phyloP scores from a whole-genome alignment of 371 early-diverging fungal species.

The Lichtheimia ornata region DNA sequence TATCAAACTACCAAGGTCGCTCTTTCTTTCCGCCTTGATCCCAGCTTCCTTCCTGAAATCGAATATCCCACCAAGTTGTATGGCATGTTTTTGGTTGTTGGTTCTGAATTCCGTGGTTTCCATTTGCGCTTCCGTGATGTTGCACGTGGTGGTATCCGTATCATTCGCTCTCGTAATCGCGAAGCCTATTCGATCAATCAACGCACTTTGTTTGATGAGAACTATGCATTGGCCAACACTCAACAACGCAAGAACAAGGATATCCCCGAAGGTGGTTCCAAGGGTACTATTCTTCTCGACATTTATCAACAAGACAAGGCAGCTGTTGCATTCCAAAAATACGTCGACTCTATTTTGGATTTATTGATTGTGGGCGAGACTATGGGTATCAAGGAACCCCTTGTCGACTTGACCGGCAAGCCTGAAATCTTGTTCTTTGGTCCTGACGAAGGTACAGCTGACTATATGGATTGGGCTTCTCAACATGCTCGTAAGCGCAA shows the following conservation, averaged over 20 bases:
- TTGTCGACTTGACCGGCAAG: constrained; percentile 88
- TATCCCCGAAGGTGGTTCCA: constrained; percentile 98
- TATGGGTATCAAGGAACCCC: constrained; percentile 95
- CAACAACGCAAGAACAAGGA: constrained; percentile 99
- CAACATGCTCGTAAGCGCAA: constrained; percentile 91
- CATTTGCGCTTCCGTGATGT: constrained; percentile 97
- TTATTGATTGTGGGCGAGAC: constrained; percentile 88
- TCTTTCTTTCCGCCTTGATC: constrained; percentile 94
- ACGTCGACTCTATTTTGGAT: constrained; percentile 94
- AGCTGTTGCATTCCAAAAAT: constrained; percentile 97
- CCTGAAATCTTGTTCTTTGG: constrained; percentile 98
- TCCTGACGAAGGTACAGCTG: constrained; percentile 98
- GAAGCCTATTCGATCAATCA: constrained; percentile 97
- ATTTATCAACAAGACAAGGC: constrained; percentile 93
- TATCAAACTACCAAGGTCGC: constrained; percentile 99
- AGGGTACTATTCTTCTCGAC: constrained; percentile 96
- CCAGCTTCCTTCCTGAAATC: constrained; percentile 89
- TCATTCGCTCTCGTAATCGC: constrained; percentile 95
- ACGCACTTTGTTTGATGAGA: constrained; percentile 95
- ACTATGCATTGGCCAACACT: constrained; percentile 94
- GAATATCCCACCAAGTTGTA: constrained; percentile 93
- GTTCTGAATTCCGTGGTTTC: constrained; percentile 98
- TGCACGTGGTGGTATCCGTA: constrained; percentile 97
- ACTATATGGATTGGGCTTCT: constrained; percentile 98
- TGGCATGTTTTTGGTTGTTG: constrained; percentile 97